These are phyloP conservation scores for Colletotrichum spaethianum DNA, from an alignment of 2,329 filamentous ascomycete species.

Conservation along the genomic window DNA sequence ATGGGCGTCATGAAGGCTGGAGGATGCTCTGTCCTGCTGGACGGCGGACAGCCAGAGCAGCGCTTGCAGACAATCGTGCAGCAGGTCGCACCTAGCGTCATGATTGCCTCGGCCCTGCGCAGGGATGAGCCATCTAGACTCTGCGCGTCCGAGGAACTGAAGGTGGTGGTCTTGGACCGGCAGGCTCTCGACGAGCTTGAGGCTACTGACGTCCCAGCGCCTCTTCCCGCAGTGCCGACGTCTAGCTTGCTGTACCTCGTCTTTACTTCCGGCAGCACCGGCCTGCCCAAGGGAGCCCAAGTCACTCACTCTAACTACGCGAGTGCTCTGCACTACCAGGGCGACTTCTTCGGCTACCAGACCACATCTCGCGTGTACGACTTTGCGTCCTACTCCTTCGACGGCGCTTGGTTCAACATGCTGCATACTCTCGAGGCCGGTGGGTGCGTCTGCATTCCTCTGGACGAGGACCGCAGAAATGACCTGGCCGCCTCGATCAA, in stretches of 20 bases:
- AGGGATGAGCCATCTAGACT: not conserved
- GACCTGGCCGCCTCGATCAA: not conserved
- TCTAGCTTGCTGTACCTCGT: slow-evolving; percentile 56
- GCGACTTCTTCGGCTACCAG: not conserved
- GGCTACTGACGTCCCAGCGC: not conserved
- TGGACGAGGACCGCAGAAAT: slow-evolving; percentile 43
- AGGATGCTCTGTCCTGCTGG: slow-evolving; percentile 51
- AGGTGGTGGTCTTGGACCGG: not conserved
- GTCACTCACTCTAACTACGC: slow-evolving; percentile 49
- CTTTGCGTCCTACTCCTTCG: slow-evolving; percentile 42
- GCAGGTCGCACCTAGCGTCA: not conserved
- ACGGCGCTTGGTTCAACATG: slow-evolving; percentile 29
- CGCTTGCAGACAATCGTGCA: slow-evolving; percentile 6
- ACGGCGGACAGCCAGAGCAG: slow-evolving; percentile 41
- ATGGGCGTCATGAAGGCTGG: slow-evolving; percentile 52
- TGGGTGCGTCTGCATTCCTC: slow-evolving; percentile 22
- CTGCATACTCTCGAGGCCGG: slow-evolving; percentile 15
- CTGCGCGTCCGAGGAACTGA: not conserved
- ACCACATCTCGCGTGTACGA: slow-evolving; percentile 13
- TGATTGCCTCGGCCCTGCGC: slow-evolving; percentile 1
- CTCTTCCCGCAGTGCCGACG: not conserved
- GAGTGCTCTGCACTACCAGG: slow-evolving; percentile 33
- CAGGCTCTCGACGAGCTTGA: slow-evolving; percentile 29
- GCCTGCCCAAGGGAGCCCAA: slow-evolving; percentile 69
- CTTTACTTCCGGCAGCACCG: slow-evolving; percentile 71